phyloP scores from a whole-genome alignment of 176 grass and related monocot species.

The Zea mays region DNA sequence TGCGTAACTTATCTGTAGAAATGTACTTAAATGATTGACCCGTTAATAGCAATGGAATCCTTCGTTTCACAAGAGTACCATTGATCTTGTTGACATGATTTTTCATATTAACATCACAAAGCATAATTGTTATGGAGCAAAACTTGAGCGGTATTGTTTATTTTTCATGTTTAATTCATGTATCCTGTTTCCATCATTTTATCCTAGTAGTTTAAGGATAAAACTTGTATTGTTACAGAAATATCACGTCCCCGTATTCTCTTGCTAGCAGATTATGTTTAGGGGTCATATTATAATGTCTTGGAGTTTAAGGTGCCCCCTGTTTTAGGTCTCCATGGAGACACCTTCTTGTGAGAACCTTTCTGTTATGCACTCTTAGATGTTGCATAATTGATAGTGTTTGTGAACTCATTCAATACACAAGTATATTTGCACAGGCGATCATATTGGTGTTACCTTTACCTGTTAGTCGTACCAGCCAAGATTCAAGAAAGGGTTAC shows the following conservation, averaged over 20 bases:
- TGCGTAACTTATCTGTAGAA: background rate
- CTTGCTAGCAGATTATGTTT: background rate
- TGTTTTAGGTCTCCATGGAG: background rate
- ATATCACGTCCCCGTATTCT: background rate
- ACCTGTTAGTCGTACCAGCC: background rate
- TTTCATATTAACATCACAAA: constrained; percentile 10
- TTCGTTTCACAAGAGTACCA: background rate
- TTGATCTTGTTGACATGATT: background rate
- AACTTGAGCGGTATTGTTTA: background rate
- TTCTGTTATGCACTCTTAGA: constrained; percentile 9
- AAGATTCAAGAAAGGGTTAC: no score
- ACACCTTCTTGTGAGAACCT: background rate
- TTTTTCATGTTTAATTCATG: background rate
- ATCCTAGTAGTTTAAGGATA: background rate
- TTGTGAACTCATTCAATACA: constrained; percentile 15
- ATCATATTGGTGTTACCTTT: background rate
- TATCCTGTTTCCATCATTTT: background rate
- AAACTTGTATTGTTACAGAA: background rate
- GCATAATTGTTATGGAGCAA: constrained; percentile 1
- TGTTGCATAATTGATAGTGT: constrained; percentile 16
- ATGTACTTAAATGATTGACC: constrained; percentile 4
- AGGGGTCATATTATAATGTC: background rate
- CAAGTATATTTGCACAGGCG: constrained; percentile 2
- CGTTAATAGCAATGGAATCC: background rate
- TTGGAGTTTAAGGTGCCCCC: background rate